phyloP scores from a whole-genome alignment of 768 basidiomycete species.

The Phylloporus sp. region DNA sequence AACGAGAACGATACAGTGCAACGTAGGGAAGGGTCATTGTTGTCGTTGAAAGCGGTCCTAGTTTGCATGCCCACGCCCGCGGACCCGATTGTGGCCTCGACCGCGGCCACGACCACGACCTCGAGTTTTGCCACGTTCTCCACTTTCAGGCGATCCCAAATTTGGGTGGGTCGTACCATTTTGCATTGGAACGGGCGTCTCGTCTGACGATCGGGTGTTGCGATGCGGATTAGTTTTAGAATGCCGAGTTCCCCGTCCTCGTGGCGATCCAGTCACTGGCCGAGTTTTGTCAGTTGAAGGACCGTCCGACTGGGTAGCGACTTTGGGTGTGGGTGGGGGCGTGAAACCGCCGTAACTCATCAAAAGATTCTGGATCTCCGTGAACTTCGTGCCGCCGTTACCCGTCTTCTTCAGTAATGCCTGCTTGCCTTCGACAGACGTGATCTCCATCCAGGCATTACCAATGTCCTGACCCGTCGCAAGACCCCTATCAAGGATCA shows the following conservation, averaged over 20 bases:
- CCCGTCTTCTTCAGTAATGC: conserved; percentile 21
- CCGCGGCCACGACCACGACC: conserved; percentile 41
- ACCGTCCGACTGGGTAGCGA: conserved; percentile 4
- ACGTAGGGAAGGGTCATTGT: conserved; percentile 13
- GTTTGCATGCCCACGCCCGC: conserved; percentile 33
- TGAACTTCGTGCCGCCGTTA: conserved; percentile 33
- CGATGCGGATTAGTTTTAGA: background rate
- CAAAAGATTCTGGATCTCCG: conserved; percentile 51
- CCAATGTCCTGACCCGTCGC: conserved; percentile 45
- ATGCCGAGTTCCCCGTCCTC: conserved; percentile 13
- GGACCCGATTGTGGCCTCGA: conserved; percentile 34
- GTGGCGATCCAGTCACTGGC: conserved; percentile 8
- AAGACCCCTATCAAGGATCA: conserved; percentile 56
- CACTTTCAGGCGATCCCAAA: conserved; percentile 9
- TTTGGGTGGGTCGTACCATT: conserved; percentile 9
- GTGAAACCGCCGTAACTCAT: conserved; percentile 48
- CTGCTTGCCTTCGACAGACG: conserved; percentile 32
- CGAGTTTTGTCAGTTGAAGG: conserved; percentile 13
- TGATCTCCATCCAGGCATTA: conserved; percentile 47
- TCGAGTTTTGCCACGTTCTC: conserved; percentile 35
- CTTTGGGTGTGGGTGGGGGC: conserved; percentile 36
- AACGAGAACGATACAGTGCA: conserved; percentile 15
- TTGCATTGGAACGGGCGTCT: conserved; percentile 6
- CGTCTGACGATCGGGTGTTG: background rate
- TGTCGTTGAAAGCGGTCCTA: conserved; percentile 10